These are phyloP conservation scores for Thraustochytrium sp. DNA, from an alignment of 352 stramenopile species.

Conservation along the genomic window DNA sequence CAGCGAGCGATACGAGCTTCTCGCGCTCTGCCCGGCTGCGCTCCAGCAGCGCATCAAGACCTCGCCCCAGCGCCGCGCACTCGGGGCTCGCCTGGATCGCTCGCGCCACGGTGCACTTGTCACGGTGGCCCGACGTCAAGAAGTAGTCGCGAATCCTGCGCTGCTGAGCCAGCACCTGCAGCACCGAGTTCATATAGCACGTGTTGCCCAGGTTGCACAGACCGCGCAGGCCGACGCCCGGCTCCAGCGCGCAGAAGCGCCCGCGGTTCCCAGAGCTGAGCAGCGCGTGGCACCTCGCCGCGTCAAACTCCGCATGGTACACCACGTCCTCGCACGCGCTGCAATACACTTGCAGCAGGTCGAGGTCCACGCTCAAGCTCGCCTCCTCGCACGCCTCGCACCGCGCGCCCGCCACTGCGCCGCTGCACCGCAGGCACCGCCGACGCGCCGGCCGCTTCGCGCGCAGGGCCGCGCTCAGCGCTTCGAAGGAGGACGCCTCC, in stretches of 20 bases:
- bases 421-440: too few species aligned
- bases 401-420: too few species aligned
- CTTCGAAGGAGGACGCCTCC: too few species aligned
- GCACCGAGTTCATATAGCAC: constrained; percentile 97
- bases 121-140: background rate
- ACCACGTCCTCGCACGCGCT: background rate
- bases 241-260: background rate
- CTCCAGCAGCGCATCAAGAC: background rate
- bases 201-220: constrained; percentile 98
- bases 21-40: background rate
- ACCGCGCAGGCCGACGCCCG: constrained; percentile 55
- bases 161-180: constrained; percentile 78
- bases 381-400: background rate
- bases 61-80: background rate
- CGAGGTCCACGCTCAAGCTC: background rate
- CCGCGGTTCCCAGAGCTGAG: background rate
- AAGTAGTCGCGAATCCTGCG: background rate
- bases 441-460: too few species aligned
- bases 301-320: constrained; percentile 15
- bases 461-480: too few species aligned
- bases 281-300: constrained; percentile 9
- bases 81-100: background rate
- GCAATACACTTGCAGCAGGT: constrained; percentile 10
- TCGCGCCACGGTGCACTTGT: background rate
- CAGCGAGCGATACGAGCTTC: too few species aligned